Percentiles rank a stretch among this genome's conserved stretches.
These are phyloP conservation scores for Coniochaeta sp. DNA, from an alignment of 2,329 filamentous ascomycete genomes.

Conservation along the genomic window DNA sequence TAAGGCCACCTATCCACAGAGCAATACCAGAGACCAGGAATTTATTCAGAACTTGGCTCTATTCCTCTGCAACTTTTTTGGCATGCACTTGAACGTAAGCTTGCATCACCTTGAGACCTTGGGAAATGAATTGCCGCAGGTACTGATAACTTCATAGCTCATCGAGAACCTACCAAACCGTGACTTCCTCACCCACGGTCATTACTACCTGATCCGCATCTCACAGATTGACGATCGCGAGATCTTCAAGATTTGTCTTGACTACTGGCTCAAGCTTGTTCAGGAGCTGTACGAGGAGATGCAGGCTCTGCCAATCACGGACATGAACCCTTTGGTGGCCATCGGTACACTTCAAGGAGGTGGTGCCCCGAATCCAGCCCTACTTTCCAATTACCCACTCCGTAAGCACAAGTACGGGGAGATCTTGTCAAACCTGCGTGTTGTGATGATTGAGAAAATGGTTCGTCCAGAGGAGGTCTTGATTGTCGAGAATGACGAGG, in stretches of 20 bases:
- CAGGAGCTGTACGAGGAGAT: constrained; percentile 98
- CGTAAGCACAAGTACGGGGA: constrained; percentile 98
- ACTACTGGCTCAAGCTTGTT: constrained; percentile 98
- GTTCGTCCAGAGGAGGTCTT: constrained; percentile 94
- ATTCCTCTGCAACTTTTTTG: constrained; percentile 96
- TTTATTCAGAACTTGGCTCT: constrained; percentile 96
- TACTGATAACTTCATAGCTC: constrained; percentile 43
- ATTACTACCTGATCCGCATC: constrained; percentile 97
- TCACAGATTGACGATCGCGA: constrained; percentile 98
- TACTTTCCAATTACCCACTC: constrained; percentile 85
- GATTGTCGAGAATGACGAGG: constrained; percentile 99
- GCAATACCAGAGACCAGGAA: constrained; percentile 90
- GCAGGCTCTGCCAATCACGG: constrained; percentile 89
- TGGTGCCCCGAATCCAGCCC: constrained; percentile 74
- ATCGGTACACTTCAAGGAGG: constrained; percentile 73
- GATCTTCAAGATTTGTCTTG: constrained; percentile 98
- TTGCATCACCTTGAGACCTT: background rate
- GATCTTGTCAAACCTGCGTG: constrained; percentile 84
- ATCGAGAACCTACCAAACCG: constrained; percentile 94
- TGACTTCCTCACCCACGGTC: constrained; percentile 90
- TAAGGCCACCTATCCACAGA: constrained; percentile 83
- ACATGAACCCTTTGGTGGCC: constrained; percentile 81
- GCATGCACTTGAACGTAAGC: constrained; percentile 75
- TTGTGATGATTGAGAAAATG: constrained; percentile 99
- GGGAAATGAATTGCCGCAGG: constrained; percentile 11